A percentile compares a stretch with the other conserved stretches of the same genome.
Evolutionary conservation across 2,329 filamentous ascomycete genomes (phyloP).

Genomic region (Venturia asperata): DNA sequence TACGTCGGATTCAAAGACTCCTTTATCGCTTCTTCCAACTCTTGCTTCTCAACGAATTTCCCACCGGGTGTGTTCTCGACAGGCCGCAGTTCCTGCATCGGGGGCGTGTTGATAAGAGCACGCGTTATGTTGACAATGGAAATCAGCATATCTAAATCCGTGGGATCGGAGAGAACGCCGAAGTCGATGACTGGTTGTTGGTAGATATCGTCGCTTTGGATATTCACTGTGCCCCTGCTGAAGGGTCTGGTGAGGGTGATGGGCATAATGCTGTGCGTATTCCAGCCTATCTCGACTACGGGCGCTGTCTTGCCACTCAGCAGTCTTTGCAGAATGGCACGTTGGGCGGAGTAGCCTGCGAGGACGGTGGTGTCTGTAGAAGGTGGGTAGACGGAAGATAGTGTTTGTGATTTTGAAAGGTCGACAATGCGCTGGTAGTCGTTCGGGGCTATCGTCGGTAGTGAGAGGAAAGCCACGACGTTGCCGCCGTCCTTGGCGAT

Average conservation of each 20-base stretch:
- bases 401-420: neutral
- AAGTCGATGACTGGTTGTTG: neutral
- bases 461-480: slow-evolving; percentile 20
- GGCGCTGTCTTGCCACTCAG: slow-evolving; percentile 16
- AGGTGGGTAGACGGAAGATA: slow-evolving; percentile 5
- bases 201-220: slow-evolving; percentile 22
- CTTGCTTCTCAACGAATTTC: slow-evolving; percentile 25
- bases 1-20: slow-evolving; percentile 20
- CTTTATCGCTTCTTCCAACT: slow-evolving; percentile 23
- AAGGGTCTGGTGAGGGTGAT: neutral
- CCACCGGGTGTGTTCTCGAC: slow-evolving; percentile 26
- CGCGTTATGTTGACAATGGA: slow-evolving; percentile 21
- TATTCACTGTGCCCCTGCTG: slow-evolving; percentile 30
- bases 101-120: slow-evolving; percentile 20
- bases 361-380: slow-evolving; percentile 16
- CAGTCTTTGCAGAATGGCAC: slow-evolving; percentile 6
- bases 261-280: neutral
- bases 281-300: slow-evolving; percentile 18
- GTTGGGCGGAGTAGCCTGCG: slow-evolving; percentile 19
- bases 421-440: slow-evolving; percentile 16
- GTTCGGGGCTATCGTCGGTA: slow-evolving; percentile 16
- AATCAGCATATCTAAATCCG: neutral
- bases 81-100: slow-evolving; percentile 24
- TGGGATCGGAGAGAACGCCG: slow-evolving; percentile 1
- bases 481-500: slow-evolving; percentile 17